Evolutionary conservation across 805 yeast species (phyloP).

Genomic region (Maudiozyma turicensis): DNA sequence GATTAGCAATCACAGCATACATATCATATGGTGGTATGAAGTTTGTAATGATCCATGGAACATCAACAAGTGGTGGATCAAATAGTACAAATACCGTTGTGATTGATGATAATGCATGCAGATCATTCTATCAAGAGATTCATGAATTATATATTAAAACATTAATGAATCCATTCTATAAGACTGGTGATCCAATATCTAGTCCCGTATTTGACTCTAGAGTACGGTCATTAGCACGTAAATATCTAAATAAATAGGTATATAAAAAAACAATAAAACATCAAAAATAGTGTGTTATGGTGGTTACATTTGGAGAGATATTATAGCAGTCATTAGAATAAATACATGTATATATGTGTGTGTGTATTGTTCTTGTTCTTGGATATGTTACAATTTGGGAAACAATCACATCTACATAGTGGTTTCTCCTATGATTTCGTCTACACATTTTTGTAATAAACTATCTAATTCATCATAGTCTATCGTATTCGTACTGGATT

Average conservation of each 20-base stretch:
- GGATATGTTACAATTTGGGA: background rate
- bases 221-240: slow-evolving; percentile 62
- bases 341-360: background rate
- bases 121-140: slow-evolving; percentile 74
- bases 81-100: slow-evolving; percentile 22
- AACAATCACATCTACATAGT: background rate
- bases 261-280: background rate
- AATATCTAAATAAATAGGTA: slow-evolving; percentile 44
- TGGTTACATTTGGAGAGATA: background rate
- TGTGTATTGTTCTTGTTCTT: background rate
- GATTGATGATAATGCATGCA: slow-evolving; percentile 58
- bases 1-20: slow-evolving; percentile 71
- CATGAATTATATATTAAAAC: slow-evolving; percentile 85
- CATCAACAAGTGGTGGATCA: slow-evolving; percentile 8
- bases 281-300: background rate
- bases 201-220: slow-evolving; percentile 68
- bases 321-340: background rate
- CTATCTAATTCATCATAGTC: slow-evolving; percentile 13
- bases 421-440: slow-evolving; percentile 11
- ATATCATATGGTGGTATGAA: slow-evolving; percentile 83
- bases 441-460: slow-evolving; percentile 17
- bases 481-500: slow-evolving; percentile 2
- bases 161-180: slow-evolving; percentile 77
- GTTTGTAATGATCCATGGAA: slow-evolving; percentile 60
- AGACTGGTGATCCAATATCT: slow-evolving; percentile 61